Base-by-base conservation (phyloP, 306 rosid genomes). In the Malus sylvestris region DNA sequence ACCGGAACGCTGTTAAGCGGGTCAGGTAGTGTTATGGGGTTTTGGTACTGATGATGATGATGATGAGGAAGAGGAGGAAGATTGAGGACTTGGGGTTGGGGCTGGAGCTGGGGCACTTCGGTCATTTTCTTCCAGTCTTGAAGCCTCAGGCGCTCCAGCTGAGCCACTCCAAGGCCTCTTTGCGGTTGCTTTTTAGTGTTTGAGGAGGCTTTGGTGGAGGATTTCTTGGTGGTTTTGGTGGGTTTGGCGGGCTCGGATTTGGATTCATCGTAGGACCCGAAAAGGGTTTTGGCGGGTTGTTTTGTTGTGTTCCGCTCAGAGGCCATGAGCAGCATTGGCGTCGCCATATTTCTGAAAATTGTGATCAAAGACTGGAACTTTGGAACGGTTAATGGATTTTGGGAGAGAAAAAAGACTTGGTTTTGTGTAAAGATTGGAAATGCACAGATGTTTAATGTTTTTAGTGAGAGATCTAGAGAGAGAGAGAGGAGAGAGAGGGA, bases 141-240 rank as follows among this genome's bases (percentile, higher is more conserved):
- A 18, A 78, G 16, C 69, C 98, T 83, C 23, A 94, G 71, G 16
- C 78, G 82, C 42, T 94, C 98, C 4, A 89, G 82, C 74, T 89
- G 81, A 1, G 73, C 91, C 38, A 92, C 92, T 8, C 97, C 98
- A 2, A 88, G 70, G 1, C 97, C 99, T 79, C 99, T 81, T 75
- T 89, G 96, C 1, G 87, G 93, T 45, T 49, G 70, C 68, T 91
- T 92, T 72, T 88, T 88, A 46, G 67, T 80, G 78, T 38, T 81
- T 12, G 83, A 79, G 12, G 55, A 79, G 12, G 60, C 85, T 64
- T 80, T 88, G 5, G 64, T 55, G 5, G 61, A 55, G 10, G 84
- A 29, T 46, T 64, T 87, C 19, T 80, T 60, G 11, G 68, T 88
- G 8, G 83, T 68, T 69, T 88, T 83, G 80, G 23, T 59, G 20